phyloP scores from a whole-genome alignment of 225 moss, liverwort and hornwort species.

The Physcomitrellopsis africana region DNA sequence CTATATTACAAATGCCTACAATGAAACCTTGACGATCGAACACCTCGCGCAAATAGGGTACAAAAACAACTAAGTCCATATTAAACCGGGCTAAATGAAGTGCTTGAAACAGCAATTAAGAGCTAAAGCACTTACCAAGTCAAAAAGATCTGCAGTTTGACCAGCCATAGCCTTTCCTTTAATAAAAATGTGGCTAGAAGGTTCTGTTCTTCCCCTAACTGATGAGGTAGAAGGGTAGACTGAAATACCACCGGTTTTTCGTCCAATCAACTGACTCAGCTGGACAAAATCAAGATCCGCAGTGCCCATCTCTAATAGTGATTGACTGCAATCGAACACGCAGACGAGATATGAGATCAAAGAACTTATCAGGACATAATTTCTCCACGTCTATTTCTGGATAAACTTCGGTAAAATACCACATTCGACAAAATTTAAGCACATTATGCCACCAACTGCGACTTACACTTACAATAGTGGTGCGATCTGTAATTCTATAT shows the following conservation, averaged over 20 bases:
- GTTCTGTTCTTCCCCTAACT: conserved; percentile 67
- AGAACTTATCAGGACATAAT: not conserved
- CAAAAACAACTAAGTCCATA: not conserved
- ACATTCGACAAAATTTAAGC: not conserved
- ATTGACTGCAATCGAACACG: conserved; percentile 65
- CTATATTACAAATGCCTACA: not conserved
- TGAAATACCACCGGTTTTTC: conserved; percentile 97
- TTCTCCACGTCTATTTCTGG: not conserved
- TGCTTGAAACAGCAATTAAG: not conserved
- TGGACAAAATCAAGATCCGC: conserved; percentile 92
- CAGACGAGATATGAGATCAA: conserved; percentile 9
- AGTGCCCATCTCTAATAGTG: conserved; percentile 97
- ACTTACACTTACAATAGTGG: conserved; percentile 1
- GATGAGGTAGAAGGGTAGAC: conserved; percentile 88
- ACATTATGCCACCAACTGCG: not conserved
- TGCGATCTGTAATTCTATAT: not conserved
- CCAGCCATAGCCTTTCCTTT: conserved; percentile 93
- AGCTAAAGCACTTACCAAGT: conserved; percentile 53
- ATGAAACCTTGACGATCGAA: not conserved
- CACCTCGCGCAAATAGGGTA: not conserved
- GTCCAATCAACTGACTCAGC: conserved; percentile 96
- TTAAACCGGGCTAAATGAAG: not conserved
- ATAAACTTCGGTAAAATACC: not conserved
- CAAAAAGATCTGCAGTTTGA: conserved; percentile 84
- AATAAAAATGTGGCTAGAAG: conserved; percentile 80